A percentile compares a stretch with the other conserved stretches of the same genome.
Evolutionary conservation across 805 yeast genomes (phyloP).

Genomic region (Barnettozyma californica): DNA sequence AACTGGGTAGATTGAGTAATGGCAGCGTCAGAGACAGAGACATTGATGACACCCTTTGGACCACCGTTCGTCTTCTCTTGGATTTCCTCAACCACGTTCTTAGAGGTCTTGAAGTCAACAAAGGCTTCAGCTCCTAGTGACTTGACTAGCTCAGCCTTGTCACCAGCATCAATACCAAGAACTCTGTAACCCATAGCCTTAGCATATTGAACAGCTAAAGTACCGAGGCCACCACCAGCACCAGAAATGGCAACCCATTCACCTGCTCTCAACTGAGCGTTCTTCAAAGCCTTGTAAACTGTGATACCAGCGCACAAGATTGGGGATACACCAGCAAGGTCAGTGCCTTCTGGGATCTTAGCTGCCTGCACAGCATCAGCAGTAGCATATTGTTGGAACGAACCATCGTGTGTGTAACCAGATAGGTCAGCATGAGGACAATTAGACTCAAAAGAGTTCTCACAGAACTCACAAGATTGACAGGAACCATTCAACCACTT

Average conservation of each 20-base stretch:
- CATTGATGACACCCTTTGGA: constrained; percentile 67
- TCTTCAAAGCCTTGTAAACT: constrained; percentile 84
- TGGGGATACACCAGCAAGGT: constrained; percentile 72
- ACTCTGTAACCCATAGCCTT: constrained; percentile 17
- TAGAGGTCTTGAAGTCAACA: constrained; percentile 50
- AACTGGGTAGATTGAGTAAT: constrained; percentile 53
- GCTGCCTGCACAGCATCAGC: constrained; percentile 89
- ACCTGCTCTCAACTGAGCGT: constrained; percentile 61
- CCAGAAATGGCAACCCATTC: constrained; percentile 34
- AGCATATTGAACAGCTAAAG: constrained; percentile 15
- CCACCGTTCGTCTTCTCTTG: constrained; percentile 59
- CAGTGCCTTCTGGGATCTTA: constrained; percentile 62
- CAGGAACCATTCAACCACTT: constrained; percentile 65
- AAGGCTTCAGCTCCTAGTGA: constrained; percentile 57
- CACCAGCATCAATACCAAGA: constrained; percentile 15
- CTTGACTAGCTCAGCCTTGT: constrained; percentile 17
- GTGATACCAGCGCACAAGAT: constrained; percentile 89
- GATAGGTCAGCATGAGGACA: constrained; percentile 70
- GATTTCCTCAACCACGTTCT: constrained; percentile 50
- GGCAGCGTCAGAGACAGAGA: constrained; percentile 63
- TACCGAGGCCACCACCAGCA: constrained; percentile 17
- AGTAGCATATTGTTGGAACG: constrained; percentile 85
- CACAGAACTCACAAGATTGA: constrained; percentile 54
- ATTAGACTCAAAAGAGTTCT: constrained; percentile 45
- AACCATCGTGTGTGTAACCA: constrained; percentile 86